Conservation (phyloP, 495 filamentous ascomycete genomes). For the Glonium stellatum region DNA sequence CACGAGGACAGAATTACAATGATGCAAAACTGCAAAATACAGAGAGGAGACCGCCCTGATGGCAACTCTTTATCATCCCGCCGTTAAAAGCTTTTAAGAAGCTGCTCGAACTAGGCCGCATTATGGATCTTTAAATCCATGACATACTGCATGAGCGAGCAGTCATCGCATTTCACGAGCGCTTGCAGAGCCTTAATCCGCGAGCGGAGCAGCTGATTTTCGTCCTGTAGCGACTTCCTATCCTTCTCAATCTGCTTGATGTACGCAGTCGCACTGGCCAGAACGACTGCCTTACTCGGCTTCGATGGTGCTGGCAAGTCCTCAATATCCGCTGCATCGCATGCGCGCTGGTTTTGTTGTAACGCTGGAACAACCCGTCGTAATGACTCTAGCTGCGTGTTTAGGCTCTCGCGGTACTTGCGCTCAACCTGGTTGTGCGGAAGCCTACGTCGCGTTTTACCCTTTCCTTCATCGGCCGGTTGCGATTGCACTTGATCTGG, state of each 20-base stretch:
- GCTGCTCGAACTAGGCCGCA: background rate
- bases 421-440: conserved; percentile 34
- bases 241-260: conserved; percentile 33
- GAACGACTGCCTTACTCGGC: conserved; percentile 30
- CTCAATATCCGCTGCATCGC: conserved; percentile 27
- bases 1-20: too few relatives aligned
- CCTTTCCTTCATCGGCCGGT: conserved; percentile 9
- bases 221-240: conserved; percentile 19
- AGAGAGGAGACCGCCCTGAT: too few relatives aligned
- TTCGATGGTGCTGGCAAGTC: conserved; percentile 27
- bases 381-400: conserved; percentile 31
- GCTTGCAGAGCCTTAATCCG: conserved; percentile 27
- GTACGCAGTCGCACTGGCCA: conserved; percentile 29
- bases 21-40: too few relatives aligned
- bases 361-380: conserved; percentile 27
- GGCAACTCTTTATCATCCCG: too few relatives aligned
- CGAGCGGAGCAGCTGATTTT: conserved; percentile 23
- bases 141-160: conserved; percentile 30
- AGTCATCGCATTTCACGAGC: conserved; percentile 33
- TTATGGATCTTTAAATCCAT: conserved; percentile 29
- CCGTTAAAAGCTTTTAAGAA: background rate
- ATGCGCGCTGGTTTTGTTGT: conserved; percentile 19
- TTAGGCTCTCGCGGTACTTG: conserved; percentile 30
- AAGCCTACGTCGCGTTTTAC: conserved; percentile 23
- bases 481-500: conserved; percentile 2